Conservation (phyloP, 2,329 filamentous ascomycete genomes). For the Sporothrix curviconia region DNA sequence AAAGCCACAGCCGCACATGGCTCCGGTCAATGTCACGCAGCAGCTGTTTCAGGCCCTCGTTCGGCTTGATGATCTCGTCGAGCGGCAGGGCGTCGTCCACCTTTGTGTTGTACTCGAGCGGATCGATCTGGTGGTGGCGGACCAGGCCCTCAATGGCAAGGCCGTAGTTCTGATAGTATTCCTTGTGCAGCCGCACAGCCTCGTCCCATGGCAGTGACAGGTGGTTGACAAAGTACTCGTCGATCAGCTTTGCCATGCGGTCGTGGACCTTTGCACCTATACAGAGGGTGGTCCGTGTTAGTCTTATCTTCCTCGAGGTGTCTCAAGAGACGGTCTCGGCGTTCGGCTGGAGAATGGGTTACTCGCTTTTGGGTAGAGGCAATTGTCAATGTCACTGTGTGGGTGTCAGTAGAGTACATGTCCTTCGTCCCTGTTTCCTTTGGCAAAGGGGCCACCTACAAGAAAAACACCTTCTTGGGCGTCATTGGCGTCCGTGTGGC, state of each 20-base stretch:
- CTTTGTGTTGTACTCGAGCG: constrained; percentile 86
- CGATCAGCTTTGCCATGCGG: constrained; percentile 79
- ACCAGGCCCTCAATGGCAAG: constrained; percentile 95
- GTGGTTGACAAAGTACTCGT: constrained; percentile 57
- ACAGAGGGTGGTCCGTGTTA: background rate
- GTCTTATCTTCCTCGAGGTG: background rate
- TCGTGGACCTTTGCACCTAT: constrained; percentile 74
- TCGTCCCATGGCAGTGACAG: constrained; percentile 69
- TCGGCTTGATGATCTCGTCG: constrained; percentile 73
- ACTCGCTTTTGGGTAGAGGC: constrained; percentile 83
- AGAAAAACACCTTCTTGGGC: constrained; percentile 35
- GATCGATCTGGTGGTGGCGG: constrained; percentile 89
- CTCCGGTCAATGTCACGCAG: constrained; percentile 74
- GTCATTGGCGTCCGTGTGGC: background rate
- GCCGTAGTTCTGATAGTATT: constrained; percentile 94
- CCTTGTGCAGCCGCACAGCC: constrained; percentile 76
- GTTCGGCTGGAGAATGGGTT: no score
- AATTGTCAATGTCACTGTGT: constrained; percentile 96
- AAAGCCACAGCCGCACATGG: constrained; percentile 85
- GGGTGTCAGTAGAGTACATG: background rate
- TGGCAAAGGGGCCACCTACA: constrained; percentile 28
- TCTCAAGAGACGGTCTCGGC: background rate
- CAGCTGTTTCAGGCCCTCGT: constrained; percentile 65
- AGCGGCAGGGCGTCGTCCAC: constrained; percentile 93
- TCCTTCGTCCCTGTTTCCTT: background rate